Base-by-base conservation (phyloP, 805 yeast species). In the Starmerella apicola region DNA sequence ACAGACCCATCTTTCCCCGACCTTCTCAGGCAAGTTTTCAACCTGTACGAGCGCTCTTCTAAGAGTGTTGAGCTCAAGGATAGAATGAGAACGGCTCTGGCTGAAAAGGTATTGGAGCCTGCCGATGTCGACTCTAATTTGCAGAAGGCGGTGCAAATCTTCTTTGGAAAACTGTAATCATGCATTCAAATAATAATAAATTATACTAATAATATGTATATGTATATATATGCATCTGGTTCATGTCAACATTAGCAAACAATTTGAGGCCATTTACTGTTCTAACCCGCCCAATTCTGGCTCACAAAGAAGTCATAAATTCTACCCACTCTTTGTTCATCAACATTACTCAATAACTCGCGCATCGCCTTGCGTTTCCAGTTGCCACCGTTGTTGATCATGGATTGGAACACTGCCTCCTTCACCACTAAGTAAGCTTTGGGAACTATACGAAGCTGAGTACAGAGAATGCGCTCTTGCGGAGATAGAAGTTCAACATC, bases 371-470 rank as follows among this genome's bases (percentile, higher is more conserved):
- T 78, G 61, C 81, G 79, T 63, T 82, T 82, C 53, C 91, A 58
- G 5, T 70, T 62, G 4, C 97, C 97, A 29, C 94, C 94, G 32
- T 81, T 77, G 49, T 82, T 76, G 29, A 86, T 64, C 24, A 93
- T 74, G 55, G 86, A 95, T 51, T 93, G 74, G 66, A 91, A 84
- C 41, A 91, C 60, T 3, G 83, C 75, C 57, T 83, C 94, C 56
- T 91, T 91, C 48, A 91, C 82, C 2, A 94, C 95, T 45, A 91
- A 64, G 55, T 88, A 91, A 3, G 97, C 94, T 58, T 91, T 88
- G 13, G 99, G 98, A 41, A 81, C 62, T 9, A 93, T 78, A 46
- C 94, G 74, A 45, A 93, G 66, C 36, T 76, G 80, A 4, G 86
- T 69, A 62, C 98, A 93, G 34, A 91, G 62, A 39, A 73, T 75